Percentiles rank a stretch among this genome's conserved stretches.
phyloP scores from a whole-genome alignment of 352 stramenopile genomes.

The Labyrinthula sp. region DNA sequence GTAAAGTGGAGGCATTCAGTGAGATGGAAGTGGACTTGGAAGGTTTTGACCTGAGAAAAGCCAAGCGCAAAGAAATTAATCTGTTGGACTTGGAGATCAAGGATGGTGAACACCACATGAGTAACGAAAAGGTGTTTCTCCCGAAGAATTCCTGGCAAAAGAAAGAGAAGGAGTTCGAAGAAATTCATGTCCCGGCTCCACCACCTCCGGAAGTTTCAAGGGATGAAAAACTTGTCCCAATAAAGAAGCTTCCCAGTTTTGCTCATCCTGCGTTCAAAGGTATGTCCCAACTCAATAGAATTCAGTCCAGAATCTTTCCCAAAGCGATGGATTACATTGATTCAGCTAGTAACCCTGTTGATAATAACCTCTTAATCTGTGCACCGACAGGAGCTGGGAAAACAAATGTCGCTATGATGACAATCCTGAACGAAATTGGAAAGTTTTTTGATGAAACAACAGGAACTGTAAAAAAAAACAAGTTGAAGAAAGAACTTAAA shows the following conservation, averaged over 20 bases:
- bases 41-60: slow-evolving; percentile 7
- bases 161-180: slow-evolving; percentile 92
- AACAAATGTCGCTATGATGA: slow-evolving; percentile 92
- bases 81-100: slow-evolving; percentile 77
- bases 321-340: slow-evolving; percentile 45
- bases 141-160: slow-evolving; percentile 83
- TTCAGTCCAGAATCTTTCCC: slow-evolving; percentile 92
- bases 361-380: slow-evolving; percentile 96
- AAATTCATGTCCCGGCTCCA: slow-evolving; percentile 96
- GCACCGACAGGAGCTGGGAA: slow-evolving; percentile 96
- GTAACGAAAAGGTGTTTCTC: slow-evolving; percentile 83
- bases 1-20: not conserved
- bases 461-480: slow-evolving; percentile 25
- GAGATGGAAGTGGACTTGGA: not conserved
- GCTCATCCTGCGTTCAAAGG: slow-evolving; percentile 76
- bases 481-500: slow-evolving; percentile 76
- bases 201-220: slow-evolving; percentile 35
- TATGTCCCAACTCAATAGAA: slow-evolving; percentile 91
- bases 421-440: slow-evolving; percentile 91
- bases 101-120: slow-evolving; percentile 87
- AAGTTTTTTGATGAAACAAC: slow-evolving; percentile 45
- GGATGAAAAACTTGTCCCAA: slow-evolving; percentile 50
- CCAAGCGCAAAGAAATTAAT: slow-evolving; percentile 44
- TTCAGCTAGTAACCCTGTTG: slow-evolving; percentile 65
- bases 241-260: slow-evolving; percentile 77